Conservation (phyloP, 2,329 filamentous ascomycete species). For the Claviceps paspali region DNA sequence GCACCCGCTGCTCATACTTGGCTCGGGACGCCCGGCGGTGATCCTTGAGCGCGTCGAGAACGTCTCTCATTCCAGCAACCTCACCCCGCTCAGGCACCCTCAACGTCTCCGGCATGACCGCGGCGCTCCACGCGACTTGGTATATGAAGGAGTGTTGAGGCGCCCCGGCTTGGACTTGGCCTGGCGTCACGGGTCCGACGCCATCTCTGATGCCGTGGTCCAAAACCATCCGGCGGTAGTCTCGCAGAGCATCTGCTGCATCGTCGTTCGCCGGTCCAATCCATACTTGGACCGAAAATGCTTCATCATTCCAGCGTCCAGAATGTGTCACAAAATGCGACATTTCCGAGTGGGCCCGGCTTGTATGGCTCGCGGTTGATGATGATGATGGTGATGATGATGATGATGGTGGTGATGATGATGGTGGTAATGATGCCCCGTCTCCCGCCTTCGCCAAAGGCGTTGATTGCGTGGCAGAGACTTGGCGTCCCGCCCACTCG, state of each 20-base stretch:
- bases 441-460: too few relatives aligned
- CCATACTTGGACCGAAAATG: conserved; percentile 25
- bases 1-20: conserved; percentile 10
- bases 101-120: conserved; percentile 23
- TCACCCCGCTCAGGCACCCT: conserved; percentile 14
- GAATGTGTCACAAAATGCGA: conserved; percentile 12
- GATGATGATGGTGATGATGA: too few relatives aligned
- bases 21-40: conserved; percentile 21
- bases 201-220: conserved; percentile 19
- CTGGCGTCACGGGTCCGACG: conserved; percentile 31
- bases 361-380: neutral
- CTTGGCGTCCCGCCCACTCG: neutral
- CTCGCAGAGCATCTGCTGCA: conserved; percentile 23
- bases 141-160: conserved; percentile 31
- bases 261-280: conserved; percentile 23
- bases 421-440: too few relatives aligned
- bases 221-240: conserved; percentile 31
- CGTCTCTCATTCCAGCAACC: conserved; percentile 26
- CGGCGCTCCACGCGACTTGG: conserved; percentile 35
- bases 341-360: conserved; percentile 8
- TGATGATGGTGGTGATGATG: too few relatives aligned
- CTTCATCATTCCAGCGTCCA: conserved; percentile 13
- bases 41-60: conserved; percentile 24
- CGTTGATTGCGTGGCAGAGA: conserved; percentile 4
- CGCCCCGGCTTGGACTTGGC: conserved; percentile 34